phyloP scores from a whole-genome alignment of 192 early-diverging fungal species.

The Paraglomus occultum region DNA sequence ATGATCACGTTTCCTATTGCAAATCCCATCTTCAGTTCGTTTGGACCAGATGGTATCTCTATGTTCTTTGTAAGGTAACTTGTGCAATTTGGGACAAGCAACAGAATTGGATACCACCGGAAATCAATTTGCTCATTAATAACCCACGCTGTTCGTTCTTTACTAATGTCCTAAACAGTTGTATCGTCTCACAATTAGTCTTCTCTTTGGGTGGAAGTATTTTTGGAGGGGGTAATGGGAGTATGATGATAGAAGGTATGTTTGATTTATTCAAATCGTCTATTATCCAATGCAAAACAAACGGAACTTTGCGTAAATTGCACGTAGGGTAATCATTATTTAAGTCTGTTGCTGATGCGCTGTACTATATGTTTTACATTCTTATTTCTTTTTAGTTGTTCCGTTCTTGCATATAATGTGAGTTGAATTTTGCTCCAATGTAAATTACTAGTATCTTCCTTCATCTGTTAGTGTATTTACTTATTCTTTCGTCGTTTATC shows the following conservation, averaged over 20 bases:
- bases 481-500: slow-evolving; percentile 14
- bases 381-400: slow-evolving; percentile 53
- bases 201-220: slow-evolving; percentile 81
- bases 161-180: slow-evolving; percentile 32
- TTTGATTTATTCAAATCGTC: not conserved
- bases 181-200: slow-evolving; percentile 66
- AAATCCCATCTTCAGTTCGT: slow-evolving; percentile 62
- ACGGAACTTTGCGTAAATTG: not conserved
- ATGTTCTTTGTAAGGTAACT: slow-evolving; percentile 87
- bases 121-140: not conserved
- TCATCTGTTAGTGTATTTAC: not conserved
- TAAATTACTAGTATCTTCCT: not conserved
- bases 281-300: not conserved
- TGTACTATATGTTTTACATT: not conserved
- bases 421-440: slow-evolving; percentile 22
- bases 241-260: slow-evolving; percentile 69
- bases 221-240: slow-evolving; percentile 90
- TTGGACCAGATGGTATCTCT: slow-evolving; percentile 87
- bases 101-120: not conserved
- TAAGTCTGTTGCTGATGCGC: too few species aligned
- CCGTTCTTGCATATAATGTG: slow-evolving; percentile 87
- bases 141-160: slow-evolving; percentile 20
- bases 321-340: too few species aligned
- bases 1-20: slow-evolving; percentile 89
- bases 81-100: not conserved